Evolutionary conservation across 257 asterid genomes (phyloP), one percentile per base, ranked within the genome.

Genomic region (Capsicum pubescens): DNA sequence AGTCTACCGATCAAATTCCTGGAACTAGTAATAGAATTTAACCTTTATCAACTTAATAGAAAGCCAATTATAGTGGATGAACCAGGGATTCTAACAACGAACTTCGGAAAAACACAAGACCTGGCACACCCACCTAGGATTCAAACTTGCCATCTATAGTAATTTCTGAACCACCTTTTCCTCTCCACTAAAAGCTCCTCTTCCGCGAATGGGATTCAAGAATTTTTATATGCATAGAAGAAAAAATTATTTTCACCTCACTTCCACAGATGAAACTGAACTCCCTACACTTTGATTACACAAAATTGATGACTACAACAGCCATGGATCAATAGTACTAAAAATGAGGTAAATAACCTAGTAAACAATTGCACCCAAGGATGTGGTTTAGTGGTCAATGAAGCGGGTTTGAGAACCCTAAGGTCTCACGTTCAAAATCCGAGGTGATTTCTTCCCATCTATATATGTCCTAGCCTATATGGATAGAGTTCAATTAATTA

Each of bases 1-100:
- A 26, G 79, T 55, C 52, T n/a, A 44, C 4, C 55, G 84, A 84
- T 63, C 81, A 82, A 82, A 48, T 78, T 19, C 57, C 80, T 72
- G 50, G 77, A 67, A 48, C 61, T 58, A 79, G 52, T 17, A 82
- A 5, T 52, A 14, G 9, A 54, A 35, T 76, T 26, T 50, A 48
- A 74, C 21, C 36, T 50, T 50, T 21, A 14, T 21, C 5, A 39
- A 8, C 64, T 76, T 76, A 8, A 76, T 26, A 13, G 13, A 7
- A 54, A 54, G 4, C 48, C 8, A 6, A 26, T 54, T 15, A 10
- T 6, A n/a, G 39, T 3, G 4, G 0, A 8, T 16, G 78, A 42
- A 55, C 7, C 56, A 15, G 8, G 12, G 36, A 67, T 26, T 64
- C 44, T 64, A 64, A 61, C 68, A 61, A 11, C 14, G 44, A 26